These are phyloP conservation scores for Colletotrichum trifolii DNA, from an alignment of 2,329 filamentous ascomycete species.

Conservation along the genomic window DNA sequence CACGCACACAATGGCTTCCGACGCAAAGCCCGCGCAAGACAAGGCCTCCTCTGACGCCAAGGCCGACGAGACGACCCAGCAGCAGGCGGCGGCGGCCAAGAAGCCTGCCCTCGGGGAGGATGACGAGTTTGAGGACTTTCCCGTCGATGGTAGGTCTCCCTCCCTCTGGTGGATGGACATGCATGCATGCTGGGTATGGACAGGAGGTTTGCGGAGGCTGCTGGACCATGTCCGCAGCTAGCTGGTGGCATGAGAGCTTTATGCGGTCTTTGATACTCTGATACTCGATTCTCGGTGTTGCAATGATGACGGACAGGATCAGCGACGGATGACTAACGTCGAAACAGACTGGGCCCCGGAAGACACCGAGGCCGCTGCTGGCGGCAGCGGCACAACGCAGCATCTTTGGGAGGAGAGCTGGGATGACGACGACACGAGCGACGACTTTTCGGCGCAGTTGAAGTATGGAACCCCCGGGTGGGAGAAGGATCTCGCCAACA, in stretches of 20 bases:
- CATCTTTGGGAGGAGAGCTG: constrained; percentile 99
- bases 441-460: constrained; percentile 95
- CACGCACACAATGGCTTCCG: constrained; percentile 41
- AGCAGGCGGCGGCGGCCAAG: constrained; percentile 57
- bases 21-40: constrained; percentile 45
- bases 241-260: too few species aligned
- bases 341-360: constrained; percentile 88
- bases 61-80: constrained; percentile 64
- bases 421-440: constrained; percentile 97
- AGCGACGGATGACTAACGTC: constrained; percentile 6
- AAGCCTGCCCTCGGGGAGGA: constrained; percentile 85
- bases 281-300: background rate
- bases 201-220: too few species aligned
- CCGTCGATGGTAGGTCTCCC: constrained; percentile 80
- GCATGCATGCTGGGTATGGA: too few species aligned
- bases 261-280: too few species aligned
- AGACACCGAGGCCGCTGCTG: constrained; percentile 81
- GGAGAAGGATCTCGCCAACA: too few species aligned
- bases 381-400: constrained; percentile 72
- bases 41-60: constrained; percentile 49
- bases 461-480: constrained; percentile 69
- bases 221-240: background rate
- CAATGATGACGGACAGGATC: background rate
- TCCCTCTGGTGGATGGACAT: background rate
- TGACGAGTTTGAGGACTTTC: constrained; percentile 99